Base-by-base conservation (phyloP, 2,329 filamentous ascomycete genomes). In the Uncinocarpus reesii region DNA sequence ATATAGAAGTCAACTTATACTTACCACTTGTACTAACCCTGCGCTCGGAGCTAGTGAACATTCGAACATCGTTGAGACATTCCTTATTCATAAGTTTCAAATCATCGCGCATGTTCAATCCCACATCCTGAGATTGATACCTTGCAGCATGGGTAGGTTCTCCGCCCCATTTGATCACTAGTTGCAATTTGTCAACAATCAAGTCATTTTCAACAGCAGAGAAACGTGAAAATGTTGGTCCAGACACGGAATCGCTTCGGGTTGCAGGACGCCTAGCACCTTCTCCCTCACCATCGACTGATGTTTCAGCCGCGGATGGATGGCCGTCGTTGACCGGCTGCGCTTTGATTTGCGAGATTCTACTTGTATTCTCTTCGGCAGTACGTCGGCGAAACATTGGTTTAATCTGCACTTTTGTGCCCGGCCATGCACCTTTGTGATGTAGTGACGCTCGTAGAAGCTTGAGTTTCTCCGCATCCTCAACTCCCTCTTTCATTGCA, bases 111-210 rank as follows among this genome's bases (percentile, higher is more conserved):
- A 96, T 94, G 61, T 89, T 95, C 57, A 93, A 81, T 15, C 90
- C 92, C 7, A 98, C 78, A 61, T 98, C 93, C 58, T 95, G 88
- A 1, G 92, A 82, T 66, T 98, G 92, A 62, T 98, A 96, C 43
- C 92, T 80, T 26, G 92, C 93, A 23, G 92, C 95, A 66, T 98
- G 93, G 0, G 92, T 98, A 10, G 93, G 92, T 64, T 98, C 92
- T 34, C 92, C 92, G 56, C 92, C 92, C 93, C 92, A 98, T 63
- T 98, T 98, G 66, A 98, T 92, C 57, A 98, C 93, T 32, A 98
- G 77, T 64, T 98, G 92, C 28, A 98, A 72, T 66, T 98, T 98
- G 64, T 98, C 93, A 1, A 98, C 75, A 1, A 95, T 84, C 42
- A 96, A 76, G 59, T 89, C 88, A 62, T 96, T 88, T 62, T 96